Percentiles rank a stretch among this genome's conserved stretches.
Conservation (phyloP, 208 protist species). For the Acanthamoeba healyi region DNA sequence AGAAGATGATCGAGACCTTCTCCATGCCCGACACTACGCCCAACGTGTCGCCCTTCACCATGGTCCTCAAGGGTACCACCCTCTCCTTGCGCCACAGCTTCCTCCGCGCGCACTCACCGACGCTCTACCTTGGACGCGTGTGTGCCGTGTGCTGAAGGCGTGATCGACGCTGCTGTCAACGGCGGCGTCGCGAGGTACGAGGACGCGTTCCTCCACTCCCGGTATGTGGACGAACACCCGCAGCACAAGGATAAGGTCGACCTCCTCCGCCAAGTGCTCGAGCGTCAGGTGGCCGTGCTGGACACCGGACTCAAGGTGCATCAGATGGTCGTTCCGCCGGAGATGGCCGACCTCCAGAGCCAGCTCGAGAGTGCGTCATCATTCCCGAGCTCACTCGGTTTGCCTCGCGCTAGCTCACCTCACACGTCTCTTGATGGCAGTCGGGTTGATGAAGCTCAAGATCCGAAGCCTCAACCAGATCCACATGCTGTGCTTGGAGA, state of each 20-base stretch:
- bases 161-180: slow-evolving; percentile 41
- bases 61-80: slow-evolving; percentile 51
- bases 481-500: not conserved
- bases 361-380: slow-evolving; percentile 18
- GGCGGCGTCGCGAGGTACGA: slow-evolving; percentile 24
- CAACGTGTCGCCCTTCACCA: slow-evolving; percentile 73
- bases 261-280: not conserved
- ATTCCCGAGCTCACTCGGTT: not conserved
- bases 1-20: slow-evolving; percentile 70
- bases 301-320: slow-evolving; percentile 32
- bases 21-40: not conserved
- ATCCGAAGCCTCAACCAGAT: not conserved
- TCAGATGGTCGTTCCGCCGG: slow-evolving; percentile 21
- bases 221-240: not conserved
- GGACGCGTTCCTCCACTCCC: not conserved
- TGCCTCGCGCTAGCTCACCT: not conserved
- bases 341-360: slow-evolving; percentile 57
- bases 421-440: not conserved
- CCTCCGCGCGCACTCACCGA: not conserved
- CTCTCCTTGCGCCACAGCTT: not conserved
- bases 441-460: slow-evolving; percentile 23
- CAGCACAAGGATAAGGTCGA: not conserved
- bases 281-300: not conserved
- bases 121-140: not conserved
- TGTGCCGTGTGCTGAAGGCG: not conserved